phyloP scores from a whole-genome alignment of 2,329 filamentous ascomycete species.

The Nectriaceae sp. region DNA sequence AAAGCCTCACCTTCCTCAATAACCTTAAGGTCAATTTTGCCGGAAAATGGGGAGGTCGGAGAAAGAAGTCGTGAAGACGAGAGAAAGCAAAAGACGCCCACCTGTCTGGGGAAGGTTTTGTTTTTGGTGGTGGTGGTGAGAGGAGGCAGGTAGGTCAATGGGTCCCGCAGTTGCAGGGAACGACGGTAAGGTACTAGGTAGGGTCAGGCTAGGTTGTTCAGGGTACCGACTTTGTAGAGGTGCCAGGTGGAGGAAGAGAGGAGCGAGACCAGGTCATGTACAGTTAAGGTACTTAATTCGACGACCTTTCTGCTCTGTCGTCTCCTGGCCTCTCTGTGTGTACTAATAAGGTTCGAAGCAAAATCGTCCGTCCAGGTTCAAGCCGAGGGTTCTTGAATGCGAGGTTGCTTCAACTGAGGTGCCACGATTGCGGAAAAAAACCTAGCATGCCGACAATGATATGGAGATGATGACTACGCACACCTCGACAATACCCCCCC shows the following conservation, averaged over 20 bases:
- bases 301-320: not conserved
- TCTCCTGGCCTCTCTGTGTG: not conserved
- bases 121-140: conserved; percentile 36
- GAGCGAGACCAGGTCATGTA: conserved; percentile 8
- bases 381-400: not conserved
- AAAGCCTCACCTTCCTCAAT: conserved; percentile 16
- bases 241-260: conserved; percentile 10
- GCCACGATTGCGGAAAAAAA: not conserved
- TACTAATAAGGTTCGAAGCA: not conserved
- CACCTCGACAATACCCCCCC: not conserved
- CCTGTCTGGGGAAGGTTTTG: conserved; percentile 34
- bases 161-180: conserved; percentile 20
- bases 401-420: not conserved
- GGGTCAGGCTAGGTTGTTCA: conserved; percentile 1
- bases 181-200: conserved; percentile 11
- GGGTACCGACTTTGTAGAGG: not conserved
- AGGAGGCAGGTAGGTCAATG: conserved; percentile 20
- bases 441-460: not conserved
- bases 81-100: conserved; percentile 29
- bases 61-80: conserved; percentile 37
- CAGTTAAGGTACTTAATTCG: not conserved
- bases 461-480: too few relatives aligned
- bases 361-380: not conserved
- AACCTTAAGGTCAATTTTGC: conserved; percentile 30
- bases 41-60: conserved; percentile 36